Evolutionary conservation across 805 yeast species (phyloP).

Genomic region (Candida xiaguanensis): DNA sequence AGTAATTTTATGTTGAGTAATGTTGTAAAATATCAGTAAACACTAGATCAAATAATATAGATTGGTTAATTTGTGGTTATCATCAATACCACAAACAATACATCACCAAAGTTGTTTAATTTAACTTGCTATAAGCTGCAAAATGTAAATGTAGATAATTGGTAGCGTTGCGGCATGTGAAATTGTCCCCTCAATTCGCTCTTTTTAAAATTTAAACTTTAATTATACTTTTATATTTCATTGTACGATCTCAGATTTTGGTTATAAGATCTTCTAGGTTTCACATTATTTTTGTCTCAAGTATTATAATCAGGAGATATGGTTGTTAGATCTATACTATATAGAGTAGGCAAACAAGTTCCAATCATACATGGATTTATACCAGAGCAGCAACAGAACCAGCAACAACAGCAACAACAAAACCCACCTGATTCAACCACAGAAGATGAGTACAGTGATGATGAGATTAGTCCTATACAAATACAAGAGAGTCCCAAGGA

Average conservation of each 20-base stretch:
- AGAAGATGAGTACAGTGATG: constrained; percentile 7
- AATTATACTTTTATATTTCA: neutral
- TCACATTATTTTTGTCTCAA: too few species aligned
- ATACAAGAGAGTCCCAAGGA: constrained; percentile 15
- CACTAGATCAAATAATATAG: too few species aligned
- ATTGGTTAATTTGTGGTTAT: too few species aligned
- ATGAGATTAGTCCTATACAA: constrained; percentile 1
- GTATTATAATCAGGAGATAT: neutral
- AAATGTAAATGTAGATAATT: neutral
- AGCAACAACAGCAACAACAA: neutral
- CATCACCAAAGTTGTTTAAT: neutral
- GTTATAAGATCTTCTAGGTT: neutral
- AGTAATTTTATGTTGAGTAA: too few species aligned
- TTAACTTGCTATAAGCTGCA: neutral
- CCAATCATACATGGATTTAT: constrained; percentile 1
- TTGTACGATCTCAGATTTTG: neutral
- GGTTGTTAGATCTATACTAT: constrained; percentile 1
- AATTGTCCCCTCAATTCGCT: neutral
- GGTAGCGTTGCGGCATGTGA: neutral
- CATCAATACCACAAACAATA: neutral
- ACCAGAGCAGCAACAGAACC: neutral
- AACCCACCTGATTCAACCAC: constrained; percentile 1
- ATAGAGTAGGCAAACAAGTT: neutral
- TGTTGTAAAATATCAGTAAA: too few species aligned
- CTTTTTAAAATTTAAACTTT: too few species aligned